phyloP scores from a whole-genome alignment of 345 rosid genomes.

The Passiflora organensis region DNA sequence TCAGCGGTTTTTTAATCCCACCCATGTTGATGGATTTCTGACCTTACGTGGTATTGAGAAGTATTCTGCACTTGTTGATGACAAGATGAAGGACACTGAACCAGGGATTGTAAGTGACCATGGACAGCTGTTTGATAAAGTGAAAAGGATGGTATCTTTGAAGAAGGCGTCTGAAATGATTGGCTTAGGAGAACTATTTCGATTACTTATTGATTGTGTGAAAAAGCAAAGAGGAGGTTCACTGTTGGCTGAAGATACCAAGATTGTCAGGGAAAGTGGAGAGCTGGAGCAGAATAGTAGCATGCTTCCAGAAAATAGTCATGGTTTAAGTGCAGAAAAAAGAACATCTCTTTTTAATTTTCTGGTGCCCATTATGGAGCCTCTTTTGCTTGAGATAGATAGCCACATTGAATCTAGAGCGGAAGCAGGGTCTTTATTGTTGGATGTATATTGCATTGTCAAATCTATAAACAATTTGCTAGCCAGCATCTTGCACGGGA shows the following conservation, averaged over 20 bases:
- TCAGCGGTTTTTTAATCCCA: conserved; percentile 68
- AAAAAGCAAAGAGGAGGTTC: conserved; percentile 49
- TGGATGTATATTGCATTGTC: conserved; percentile 42
- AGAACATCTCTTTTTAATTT: conserved; percentile 65
- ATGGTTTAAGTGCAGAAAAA: conserved; percentile 49
- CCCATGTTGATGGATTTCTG: conserved; percentile 76
- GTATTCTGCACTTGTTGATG: conserved; percentile 39
- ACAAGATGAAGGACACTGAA: conserved; percentile 32
- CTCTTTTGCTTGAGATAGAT: conserved; percentile 54
- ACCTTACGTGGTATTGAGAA: conserved; percentile 47
- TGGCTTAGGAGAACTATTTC: conserved; percentile 61
- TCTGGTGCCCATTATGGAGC: conserved; percentile 82
- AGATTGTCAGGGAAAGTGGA: conserved; percentile 18
- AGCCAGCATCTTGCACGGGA: conserved; percentile 42
- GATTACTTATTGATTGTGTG: conserved; percentile 53
- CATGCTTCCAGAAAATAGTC: conserved; percentile 32
- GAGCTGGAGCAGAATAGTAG: conserved; percentile 17
- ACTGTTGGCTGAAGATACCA: conserved; percentile 32
- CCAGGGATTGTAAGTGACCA: conserved; percentile 60
- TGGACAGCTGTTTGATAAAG: conserved; percentile 66
- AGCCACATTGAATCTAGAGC: conserved; percentile 34
- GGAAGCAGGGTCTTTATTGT: conserved; percentile 29
- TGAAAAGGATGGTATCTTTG: conserved; percentile 37
- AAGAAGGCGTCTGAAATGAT: conserved; percentile 42
- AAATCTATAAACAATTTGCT: conserved; percentile 56